Base-by-base conservation (phyloP, 495 filamentous ascomycete genomes). In the Letharia lupina region DNA sequence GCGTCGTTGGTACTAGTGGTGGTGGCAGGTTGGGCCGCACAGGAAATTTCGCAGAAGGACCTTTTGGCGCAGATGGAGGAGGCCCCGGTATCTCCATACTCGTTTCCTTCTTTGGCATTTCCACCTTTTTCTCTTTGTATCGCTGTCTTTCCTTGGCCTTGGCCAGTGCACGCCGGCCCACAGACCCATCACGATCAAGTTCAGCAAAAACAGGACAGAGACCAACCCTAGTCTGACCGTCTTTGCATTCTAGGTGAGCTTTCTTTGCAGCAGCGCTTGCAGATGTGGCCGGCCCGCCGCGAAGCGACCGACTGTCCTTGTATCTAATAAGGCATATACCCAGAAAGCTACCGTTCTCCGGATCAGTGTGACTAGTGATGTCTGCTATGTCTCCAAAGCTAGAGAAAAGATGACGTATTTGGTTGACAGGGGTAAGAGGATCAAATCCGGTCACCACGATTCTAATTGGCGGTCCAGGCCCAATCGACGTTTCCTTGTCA, bases 371-470 rank as follows among this genome's bases (percentile, higher is more conserved):
- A 70, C 96, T 96, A 68, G 88, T 90, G 66, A 94, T 87, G 68
- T 91, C 88, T 45, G 88, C 86, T 61, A 99, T 89, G 60, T 96
- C 91, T 59, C 94, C 94, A 77, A 89, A 97, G 42, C 84, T 86
- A 33, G 89, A 85, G 70, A 98, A 97, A 31, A 91, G 81, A 35
- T 87, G 85, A n/a, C 80, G 84, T 48, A 98, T 83, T 63, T 91
- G 89, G 61, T 86, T 83, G 68, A 93, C 86, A 23, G 89, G 82
- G 12, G 88, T 88, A 67, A 99, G 78, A 9, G 94, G 91, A 75
- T 97, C 93, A 73, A 97, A 96, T 6, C 93, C 91, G n/a, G 85
- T 91, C 28, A 96, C 90, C 15, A 96, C 87, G 56, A 99, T 85
- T 72, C 96, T 91, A 15, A 85, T 86, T 10, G 95, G 90, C 35